Evolutionary conservation across 805 yeast species (phyloP), one percentile per base, ranked within the genome.

Genomic region (Cyberlindnera amylophila): DNA sequence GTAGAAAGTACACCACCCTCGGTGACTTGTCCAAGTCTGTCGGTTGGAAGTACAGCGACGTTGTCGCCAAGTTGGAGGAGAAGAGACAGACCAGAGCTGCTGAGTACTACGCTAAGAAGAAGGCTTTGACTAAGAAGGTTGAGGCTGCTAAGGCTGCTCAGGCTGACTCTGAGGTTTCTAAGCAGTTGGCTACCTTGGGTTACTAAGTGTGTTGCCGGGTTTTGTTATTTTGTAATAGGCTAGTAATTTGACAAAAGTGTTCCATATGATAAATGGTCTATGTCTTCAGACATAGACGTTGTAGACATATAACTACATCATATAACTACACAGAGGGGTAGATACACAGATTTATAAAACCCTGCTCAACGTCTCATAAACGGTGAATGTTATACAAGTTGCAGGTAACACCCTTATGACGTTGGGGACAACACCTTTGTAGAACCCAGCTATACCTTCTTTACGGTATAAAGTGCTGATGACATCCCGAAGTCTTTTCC

Each of bases 11-110:
- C 96, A 87, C 96, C 76, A 88, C 97, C 58, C 87, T 93, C 64
- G 96, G 96, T 72, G 89, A 93, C 73, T 82, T 93, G 72, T 84
- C 96, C 60, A 74, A 93, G 64, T 82, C 96, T 66, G 97, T 93
- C 63, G 99, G 99, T 73, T 93, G 99, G 99, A 93, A 90, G 78
- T 93, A 93, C 95, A 95, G 90, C 78, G 89, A 93, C 57, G 83
- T 93, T 69, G 99, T 93, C 64, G 87, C 88, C 69, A 82, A 90
- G 71, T 86, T 93, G 71, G 99, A 93, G 82, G 97, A 89, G 76
- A 91, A 95, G 90, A 86, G 99, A 80, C 90, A 87, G 85, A 95
- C 90, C 71, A 89, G 85, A 81, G 82, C 96, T 65, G 96, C 96
- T 69, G 99, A 95, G 75, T 93, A 87, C 87, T 88, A 89, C 83